Evolutionary conservation across 352 stramenopile species (phyloP), one percentile per base, ranked within the genome.

Genomic region (Pythium grandisporangium): DNA sequence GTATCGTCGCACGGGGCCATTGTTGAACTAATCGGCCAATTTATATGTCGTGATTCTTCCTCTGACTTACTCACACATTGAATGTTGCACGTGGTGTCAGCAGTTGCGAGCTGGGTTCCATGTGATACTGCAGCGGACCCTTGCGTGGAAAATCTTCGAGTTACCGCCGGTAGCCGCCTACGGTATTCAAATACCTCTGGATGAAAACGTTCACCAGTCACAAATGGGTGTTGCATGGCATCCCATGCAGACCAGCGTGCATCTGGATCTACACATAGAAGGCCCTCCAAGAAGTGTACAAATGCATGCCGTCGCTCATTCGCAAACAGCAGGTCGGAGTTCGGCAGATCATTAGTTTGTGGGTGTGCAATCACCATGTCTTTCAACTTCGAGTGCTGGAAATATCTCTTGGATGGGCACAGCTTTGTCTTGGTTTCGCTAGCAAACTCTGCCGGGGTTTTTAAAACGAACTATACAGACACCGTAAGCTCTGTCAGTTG

Each of bases 331-430:
- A 24, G 20, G 22, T 71, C 46, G 5, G 16, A 12, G 24, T 37
- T 34, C 17, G 55, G 55, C n/a, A 41, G 23, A 32, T 52, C 40
- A n/a, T 47, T 49, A 11, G 39, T 45, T 32, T 68, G 54, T 19
- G 66, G 66, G 32, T 68, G 72, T 40, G 60, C 61, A 25, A 67
- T 39, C 20, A 78, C 48, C 32, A 78, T 63, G 11, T 74, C 63
- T 4, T 56, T 37, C 6, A 78, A 43, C 27, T 55, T 67, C 12
- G 63, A 63, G 46, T 66, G 55, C 49, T 78, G 74, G 52, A 74
- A 78, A 39, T 70, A 78, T 29, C 69, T 69, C 48, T 78, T 78
- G 11, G 63, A 67, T 0, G 56, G 41, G 12, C 48, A 52, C 5
- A 61, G 49, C 8, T 62, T 48, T n/a, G 48, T 48, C 5, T 61